Conservation (phyloP, 495 filamentous ascomycete species). For the Xylaria sp. region DNA sequence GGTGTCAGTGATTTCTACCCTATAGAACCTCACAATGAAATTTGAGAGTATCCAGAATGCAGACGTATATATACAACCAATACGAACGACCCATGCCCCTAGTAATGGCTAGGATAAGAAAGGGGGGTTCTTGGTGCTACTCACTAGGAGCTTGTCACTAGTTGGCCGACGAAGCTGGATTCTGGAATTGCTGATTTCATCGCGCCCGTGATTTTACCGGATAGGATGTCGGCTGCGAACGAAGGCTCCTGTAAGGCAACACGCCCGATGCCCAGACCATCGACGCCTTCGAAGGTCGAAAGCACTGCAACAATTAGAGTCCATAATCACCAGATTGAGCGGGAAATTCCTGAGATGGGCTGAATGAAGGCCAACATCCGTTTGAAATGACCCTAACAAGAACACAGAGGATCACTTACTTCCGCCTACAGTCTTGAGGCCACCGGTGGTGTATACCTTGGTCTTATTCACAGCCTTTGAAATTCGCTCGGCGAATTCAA, state of each 20-base stretch:
- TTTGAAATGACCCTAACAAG: not conserved
- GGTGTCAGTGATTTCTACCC: not conserved
- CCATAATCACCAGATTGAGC: not conserved
- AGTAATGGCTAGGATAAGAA: not conserved
- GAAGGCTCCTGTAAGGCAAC: constrained; percentile 58
- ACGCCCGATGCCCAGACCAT: constrained; percentile 63
- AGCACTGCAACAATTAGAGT: not conserved
- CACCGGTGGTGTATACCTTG: constrained; percentile 66
- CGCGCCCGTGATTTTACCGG: constrained; percentile 56
- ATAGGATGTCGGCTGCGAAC: constrained; percentile 54
- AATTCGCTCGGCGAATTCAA: constrained; percentile 68
- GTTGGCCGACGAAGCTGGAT: constrained; percentile 11
- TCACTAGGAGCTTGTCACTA: not conserved
- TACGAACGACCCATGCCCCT: not conserved
- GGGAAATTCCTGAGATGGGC: not conserved
- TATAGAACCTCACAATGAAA: not conserved
- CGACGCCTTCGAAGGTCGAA: constrained; percentile 56
- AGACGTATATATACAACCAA: not conserved
- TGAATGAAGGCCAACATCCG: not conserved
- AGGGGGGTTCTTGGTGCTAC: not conserved
- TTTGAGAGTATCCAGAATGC: not conserved
- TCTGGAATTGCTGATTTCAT: constrained; percentile 40
- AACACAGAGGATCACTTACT: constrained; percentile 1
- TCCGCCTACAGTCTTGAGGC: constrained; percentile 62
- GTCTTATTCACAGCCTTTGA: constrained; percentile 61